Conservation (phyloP, 208 protist species). For the Angomonas ambiguus region DNA sequence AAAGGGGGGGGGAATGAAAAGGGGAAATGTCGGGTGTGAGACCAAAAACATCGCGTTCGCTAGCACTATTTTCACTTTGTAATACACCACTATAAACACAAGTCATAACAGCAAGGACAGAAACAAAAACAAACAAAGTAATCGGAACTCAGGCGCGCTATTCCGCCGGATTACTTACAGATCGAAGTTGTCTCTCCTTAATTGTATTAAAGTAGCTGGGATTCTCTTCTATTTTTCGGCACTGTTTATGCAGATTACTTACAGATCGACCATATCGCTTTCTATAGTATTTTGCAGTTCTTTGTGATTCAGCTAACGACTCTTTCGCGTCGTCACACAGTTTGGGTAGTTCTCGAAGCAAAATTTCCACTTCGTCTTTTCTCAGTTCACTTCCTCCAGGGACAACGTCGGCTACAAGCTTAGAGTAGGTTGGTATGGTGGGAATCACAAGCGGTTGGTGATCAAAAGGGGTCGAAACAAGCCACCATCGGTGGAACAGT, state of each 20-base stretch:
- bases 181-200: not conserved
- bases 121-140: slow-evolving; percentile 1
- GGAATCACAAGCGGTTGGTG: slow-evolving; percentile 55
- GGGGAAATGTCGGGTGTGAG: not conserved
- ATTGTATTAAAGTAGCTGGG: slow-evolving; percentile 1
- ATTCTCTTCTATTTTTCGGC: not conserved
- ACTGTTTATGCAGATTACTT: slow-evolving; percentile 37
- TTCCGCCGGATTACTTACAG: not conserved
- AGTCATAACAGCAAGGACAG: not conserved
- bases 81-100: not conserved
- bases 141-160: not conserved
- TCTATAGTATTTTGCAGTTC: slow-evolving; percentile 62
- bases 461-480: slow-evolving; percentile 54
- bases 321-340: slow-evolving; percentile 49
- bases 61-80: no score
- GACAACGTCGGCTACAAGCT: slow-evolving; percentile 18
- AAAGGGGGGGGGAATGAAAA: slow-evolving; percentile 1
- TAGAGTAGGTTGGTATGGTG: slow-evolving; percentile 6
- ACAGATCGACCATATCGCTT: slow-evolving; percentile 47
- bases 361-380: slow-evolving; percentile 37
- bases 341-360: slow-evolving; percentile 46
- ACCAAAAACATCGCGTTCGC: no score
- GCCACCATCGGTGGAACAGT: slow-evolving; percentile 13
- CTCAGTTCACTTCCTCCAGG: slow-evolving; percentile 19
- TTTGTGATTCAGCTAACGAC: slow-evolving; percentile 35